phyloP scores from a whole-genome alignment of 345 rosid genomes.

The Gossypium longicalyx region DNA sequence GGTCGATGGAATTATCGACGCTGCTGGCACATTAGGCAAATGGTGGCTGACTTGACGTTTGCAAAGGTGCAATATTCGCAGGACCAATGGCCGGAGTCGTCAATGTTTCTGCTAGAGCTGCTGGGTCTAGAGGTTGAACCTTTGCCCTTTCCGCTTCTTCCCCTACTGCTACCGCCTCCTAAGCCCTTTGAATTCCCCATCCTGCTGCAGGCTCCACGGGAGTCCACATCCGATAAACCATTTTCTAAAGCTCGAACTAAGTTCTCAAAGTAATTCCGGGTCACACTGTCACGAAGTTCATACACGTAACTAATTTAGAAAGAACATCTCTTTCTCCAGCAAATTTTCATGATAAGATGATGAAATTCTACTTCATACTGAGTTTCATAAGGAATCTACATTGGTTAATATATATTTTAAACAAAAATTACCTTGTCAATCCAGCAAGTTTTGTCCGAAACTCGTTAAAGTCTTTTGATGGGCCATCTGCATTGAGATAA shows the following conservation, averaged over 20 bases:
- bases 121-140: constrained; percentile 58
- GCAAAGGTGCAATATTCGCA: constrained; percentile 75
- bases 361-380: neutral
- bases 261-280: constrained; percentile 79
- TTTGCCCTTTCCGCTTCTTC: constrained; percentile 37
- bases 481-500: constrained; percentile 52
- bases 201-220: constrained; percentile 51
- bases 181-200: constrained; percentile 44
- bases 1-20: constrained; percentile 24
- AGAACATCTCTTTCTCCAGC: neutral
- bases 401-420: neutral
- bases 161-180: constrained; percentile 33
- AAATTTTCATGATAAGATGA: neutral
- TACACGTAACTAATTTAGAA: neutral
- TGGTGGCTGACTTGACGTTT: constrained; percentile 44
- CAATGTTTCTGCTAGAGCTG: constrained; percentile 37
- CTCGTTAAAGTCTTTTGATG: constrained; percentile 68
- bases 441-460: constrained; percentile 87
- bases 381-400: neutral
- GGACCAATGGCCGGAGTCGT: constrained; percentile 63
- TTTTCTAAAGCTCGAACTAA: constrained; percentile 75
- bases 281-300: constrained; percentile 38
- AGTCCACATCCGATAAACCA: constrained; percentile 71
- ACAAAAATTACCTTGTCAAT: constrained; percentile 53
- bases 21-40: constrained; percentile 72